A percentile compares a stretch with the other conserved stretches of the same genome.
Evolutionary conservation across 352 stramenopile species (phyloP).

Genomic region (Paralagenidium karlingii): DNA sequence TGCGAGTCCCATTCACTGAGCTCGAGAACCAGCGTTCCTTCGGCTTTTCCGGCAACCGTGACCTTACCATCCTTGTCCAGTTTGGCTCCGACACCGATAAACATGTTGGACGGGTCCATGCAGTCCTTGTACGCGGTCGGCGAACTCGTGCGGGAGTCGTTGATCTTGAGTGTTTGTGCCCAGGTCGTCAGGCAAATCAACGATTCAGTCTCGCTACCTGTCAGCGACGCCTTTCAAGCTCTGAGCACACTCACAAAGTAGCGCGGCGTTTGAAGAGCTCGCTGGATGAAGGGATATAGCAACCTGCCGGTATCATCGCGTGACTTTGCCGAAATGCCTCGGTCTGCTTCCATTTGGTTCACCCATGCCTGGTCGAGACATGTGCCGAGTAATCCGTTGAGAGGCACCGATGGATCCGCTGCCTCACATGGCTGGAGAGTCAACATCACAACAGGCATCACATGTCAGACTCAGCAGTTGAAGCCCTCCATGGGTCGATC

Average conservation of each 20-base stretch:
- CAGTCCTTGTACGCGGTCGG: constrained; percentile 4
- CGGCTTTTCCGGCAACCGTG: constrained; percentile 3
- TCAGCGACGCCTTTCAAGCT: no score
- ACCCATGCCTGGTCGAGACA: constrained; percentile 25
- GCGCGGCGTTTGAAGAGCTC: constrained; percentile 7
- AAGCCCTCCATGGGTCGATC: no score
- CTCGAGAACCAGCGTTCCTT: constrained; percentile 30
- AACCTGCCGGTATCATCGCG: constrained; percentile 4
- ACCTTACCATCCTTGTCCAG: constrained; percentile 10
- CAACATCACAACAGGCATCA: no score
- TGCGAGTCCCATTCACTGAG: constrained; percentile 22
- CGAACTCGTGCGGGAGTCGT: constrained; percentile 4
- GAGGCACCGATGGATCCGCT: no score
- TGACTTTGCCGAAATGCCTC: background rate
- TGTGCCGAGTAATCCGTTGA: constrained; percentile 28
- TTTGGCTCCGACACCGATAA: constrained; percentile 12
- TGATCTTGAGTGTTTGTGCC: constrained; percentile 1
- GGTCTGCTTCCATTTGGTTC: constrained; percentile 1
- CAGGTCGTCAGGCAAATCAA: background rate
- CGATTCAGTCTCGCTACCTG: background rate
- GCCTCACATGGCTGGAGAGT: no score
- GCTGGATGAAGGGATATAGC: constrained; percentile 13
- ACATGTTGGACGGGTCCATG: constrained; percentile 2
- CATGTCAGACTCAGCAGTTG: no score
- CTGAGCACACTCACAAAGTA: no score